Evolutionary conservation across 495 filamentous ascomycete genomes (phyloP).

Genomic region (Annulohypoxylon maeteangense): DNA sequence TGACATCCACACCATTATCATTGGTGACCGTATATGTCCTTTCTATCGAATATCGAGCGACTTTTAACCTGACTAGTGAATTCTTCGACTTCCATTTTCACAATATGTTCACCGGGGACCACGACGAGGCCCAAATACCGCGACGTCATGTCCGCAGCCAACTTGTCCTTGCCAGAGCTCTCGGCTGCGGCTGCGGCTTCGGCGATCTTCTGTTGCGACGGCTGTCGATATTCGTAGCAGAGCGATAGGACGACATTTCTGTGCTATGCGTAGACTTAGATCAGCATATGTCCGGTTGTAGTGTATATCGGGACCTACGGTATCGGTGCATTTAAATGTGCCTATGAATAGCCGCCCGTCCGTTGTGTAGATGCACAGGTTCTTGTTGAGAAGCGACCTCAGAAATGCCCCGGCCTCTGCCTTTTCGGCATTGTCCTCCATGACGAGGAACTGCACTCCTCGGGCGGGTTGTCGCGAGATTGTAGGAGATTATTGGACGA

Average conservation of each 20-base stretch:
- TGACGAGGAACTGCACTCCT: not conserved
- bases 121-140: constrained; percentile 91
- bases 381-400: constrained; percentile 69
- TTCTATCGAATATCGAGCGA: constrained; percentile 37
- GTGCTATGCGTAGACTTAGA: constrained; percentile 46
- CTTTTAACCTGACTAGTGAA: constrained; percentile 59
- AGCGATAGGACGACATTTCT: constrained; percentile 84
- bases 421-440: constrained; percentile 41
- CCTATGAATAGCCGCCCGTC: constrained; percentile 92
- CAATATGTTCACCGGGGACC: constrained; percentile 85
- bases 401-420: constrained; percentile 56
- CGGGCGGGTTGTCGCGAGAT: not conserved
- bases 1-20: not conserved
- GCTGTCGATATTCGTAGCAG: constrained; percentile 88
- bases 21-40: constrained; percentile 31
- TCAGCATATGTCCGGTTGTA: not conserved
- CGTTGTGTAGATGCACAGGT: constrained; percentile 80
- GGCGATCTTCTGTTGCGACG: constrained; percentile 62
- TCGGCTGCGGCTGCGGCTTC: constrained; percentile 51
- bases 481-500: not conserved
- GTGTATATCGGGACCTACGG: constrained; percentile 65
- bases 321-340: constrained; percentile 92
- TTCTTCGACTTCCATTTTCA: constrained; percentile 89
- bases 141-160: constrained; percentile 79
- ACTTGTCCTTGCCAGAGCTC: constrained; percentile 45